phyloP scores from a whole-genome alignment of 2,329 filamentous ascomycete species.

The Colletotrichum simmondsii region DNA sequence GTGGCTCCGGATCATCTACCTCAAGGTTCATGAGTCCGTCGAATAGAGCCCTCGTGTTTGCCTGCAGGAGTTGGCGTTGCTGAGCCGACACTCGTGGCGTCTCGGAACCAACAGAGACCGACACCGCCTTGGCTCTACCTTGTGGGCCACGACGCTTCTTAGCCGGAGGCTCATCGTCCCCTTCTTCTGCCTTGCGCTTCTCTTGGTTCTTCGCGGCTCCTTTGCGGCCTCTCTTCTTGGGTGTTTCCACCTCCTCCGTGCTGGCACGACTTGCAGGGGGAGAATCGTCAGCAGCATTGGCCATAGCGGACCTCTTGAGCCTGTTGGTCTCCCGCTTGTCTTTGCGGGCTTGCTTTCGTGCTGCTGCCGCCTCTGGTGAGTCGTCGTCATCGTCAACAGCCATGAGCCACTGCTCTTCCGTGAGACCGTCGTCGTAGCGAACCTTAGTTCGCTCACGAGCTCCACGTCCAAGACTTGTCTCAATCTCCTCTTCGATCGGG shows the following conservation, averaged over 20 bases:
- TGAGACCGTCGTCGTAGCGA: conserved; percentile 95
- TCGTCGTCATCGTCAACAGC: conserved; percentile 98
- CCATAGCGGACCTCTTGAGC: conserved; percentile 63
- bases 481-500: conserved; percentile 81
- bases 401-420: conserved; percentile 98
- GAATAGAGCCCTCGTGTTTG: conserved; percentile 80
- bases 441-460: conserved; percentile 95
- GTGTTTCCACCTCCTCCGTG: conserved; percentile 79
- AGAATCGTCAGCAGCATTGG: conserved; percentile 67
- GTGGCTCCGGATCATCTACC: conserved; percentile 75
- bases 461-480: conserved; percentile 82
- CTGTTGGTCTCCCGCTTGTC: conserved; percentile 84
- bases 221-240: conserved; percentile 89
- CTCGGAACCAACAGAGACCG: conserved; percentile 41
- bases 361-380: conserved; percentile 90
- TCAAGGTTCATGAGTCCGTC: conserved; percentile 87
- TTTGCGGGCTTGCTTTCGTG: conserved; percentile 86
- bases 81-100: conserved; percentile 67
- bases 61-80: conserved; percentile 82
- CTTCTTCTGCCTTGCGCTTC: conserved; percentile 89
- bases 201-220: conserved; percentile 74
- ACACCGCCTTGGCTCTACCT: conserved; percentile 68
- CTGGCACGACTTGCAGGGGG: conserved; percentile 83
- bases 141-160: conserved; percentile 83
- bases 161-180: conserved; percentile 79